phyloP scores from a whole-genome alignment of 768 basidiomycete species.

The Hydnomerulius pinastri region DNA sequence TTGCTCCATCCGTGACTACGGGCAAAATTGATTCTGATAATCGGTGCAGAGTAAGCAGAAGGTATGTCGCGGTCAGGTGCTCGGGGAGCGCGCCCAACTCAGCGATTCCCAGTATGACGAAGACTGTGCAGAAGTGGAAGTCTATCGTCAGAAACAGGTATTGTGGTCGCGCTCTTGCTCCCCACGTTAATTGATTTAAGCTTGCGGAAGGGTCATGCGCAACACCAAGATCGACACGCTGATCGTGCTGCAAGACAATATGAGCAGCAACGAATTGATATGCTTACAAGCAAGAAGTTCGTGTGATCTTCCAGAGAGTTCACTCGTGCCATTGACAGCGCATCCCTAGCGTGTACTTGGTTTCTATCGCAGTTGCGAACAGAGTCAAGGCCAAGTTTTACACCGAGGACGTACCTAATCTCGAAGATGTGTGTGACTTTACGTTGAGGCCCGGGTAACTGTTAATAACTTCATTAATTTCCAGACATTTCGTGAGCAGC shows the following conservation, averaged over 20 bases:
- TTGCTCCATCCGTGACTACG: background rate
- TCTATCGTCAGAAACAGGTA: slow-evolving; percentile 78
- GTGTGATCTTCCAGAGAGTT: slow-evolving; percentile 8
- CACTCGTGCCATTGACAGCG: slow-evolving; percentile 1
- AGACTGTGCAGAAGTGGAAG: slow-evolving; percentile 72
- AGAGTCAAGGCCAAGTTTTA: slow-evolving; percentile 71
- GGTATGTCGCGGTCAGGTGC: slow-evolving; percentile 14
- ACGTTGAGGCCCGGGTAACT: slow-evolving; percentile 10
- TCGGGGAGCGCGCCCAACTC: slow-evolving; percentile 3
- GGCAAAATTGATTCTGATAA: slow-evolving; percentile 2
- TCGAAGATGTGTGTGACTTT: slow-evolving; percentile 65
- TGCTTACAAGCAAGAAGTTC: slow-evolving; percentile 84
- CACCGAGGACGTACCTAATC: slow-evolving; percentile 59
- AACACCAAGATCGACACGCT: slow-evolving; percentile 77
- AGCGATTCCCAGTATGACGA: slow-evolving; percentile 65
- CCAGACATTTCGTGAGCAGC: slow-evolving; percentile 66
- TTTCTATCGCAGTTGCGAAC: slow-evolving; percentile 72
- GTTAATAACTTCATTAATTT: slow-evolving; percentile 13
- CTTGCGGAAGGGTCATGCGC: slow-evolving; percentile 55
- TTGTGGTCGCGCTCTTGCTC: slow-evolving; percentile 1
- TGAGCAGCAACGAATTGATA: slow-evolving; percentile 74
- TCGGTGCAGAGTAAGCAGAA: slow-evolving; percentile 33
- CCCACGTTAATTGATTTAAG: slow-evolving; percentile 6
- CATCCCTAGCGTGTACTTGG: slow-evolving; percentile 59
- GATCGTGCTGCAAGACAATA: slow-evolving; percentile 72